Evolutionary conservation across 371 early-diverging fungal species (phyloP), one percentile per base, ranked within the genome.

Genomic region (Choanephora cucurbitarum): DNA sequence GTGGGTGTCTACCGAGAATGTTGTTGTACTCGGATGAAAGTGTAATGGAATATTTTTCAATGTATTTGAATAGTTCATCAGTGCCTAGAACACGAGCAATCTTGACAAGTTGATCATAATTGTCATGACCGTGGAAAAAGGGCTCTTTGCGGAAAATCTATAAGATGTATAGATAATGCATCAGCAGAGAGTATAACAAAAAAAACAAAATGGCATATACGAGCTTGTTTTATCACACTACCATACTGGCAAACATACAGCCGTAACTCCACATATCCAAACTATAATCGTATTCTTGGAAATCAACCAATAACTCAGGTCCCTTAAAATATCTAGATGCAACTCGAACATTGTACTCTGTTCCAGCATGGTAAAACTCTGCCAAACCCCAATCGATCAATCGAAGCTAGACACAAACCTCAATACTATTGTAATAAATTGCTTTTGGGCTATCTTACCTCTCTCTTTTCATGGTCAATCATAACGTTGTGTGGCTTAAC

Each of bases 371-470:
- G 80, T 99, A 99, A 66, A 99, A 99, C 73, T 99, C 99, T 33
- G 99, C 99, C 44, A 99, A 81, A 28, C 99, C 99, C 99, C 99
- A 99, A 81, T 99, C 99, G 61, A 99, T 99, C 69, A 99, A 84
- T 34, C 97, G 90, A 39, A 97, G 75, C 89, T 91, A 68, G 19
- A 50, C 37, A 8, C 32, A 49, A 23, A 40, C n/a, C 11, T 17
- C 5, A 13, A 37, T 37, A 37, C 14, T 6, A 13, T 39, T 31
- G 11, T 18, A 14, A 15, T 11, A 14, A 21, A 55, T 50, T 55
- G 44, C 46, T 52, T 19, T 13, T 48, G 31, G 28, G 14, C 3
- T 14, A n/a, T 5, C 23, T 44, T 80, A 91, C 88, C 75, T 89
- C 85, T 63, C 90, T 89, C 73, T 91, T 89, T 64, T 89, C 91